These are phyloP conservation scores for Nicotiana rustica DNA, from an alignment of 305 asterid species.

Conservation along the genomic window DNA sequence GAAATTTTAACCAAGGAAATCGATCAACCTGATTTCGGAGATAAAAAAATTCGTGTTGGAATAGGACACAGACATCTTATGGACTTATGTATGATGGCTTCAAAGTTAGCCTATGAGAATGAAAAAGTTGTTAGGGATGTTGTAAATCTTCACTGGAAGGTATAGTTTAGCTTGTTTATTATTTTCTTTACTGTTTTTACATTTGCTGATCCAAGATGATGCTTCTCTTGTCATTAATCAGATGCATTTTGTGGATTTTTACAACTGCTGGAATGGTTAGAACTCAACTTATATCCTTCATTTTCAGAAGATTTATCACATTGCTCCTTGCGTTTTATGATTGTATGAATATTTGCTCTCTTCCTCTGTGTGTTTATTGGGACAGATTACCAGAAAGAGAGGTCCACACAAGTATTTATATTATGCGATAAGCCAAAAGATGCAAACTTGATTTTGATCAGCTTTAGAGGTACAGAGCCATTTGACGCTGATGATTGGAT, in stretches of 20 bases:
- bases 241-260: conserved; percentile 96
- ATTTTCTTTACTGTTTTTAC: background rate
- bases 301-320: background rate
- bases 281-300: background rate
- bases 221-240: conserved; percentile 38
- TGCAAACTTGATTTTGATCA: conserved; percentile 76
- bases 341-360: background rate
- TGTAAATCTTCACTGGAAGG: conserved; percentile 87
- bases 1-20: conserved; percentile 35
- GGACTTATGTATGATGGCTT: conserved; percentile 87
- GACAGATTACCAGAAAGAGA: conserved; percentile 76
- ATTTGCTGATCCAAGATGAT: background rate
- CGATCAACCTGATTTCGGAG: conserved; percentile 35
- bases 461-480: conserved; percentile 95
- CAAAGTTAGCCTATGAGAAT: conserved; percentile 88
- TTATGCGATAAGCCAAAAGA: conserved; percentile 76
- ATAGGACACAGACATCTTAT: conserved; percentile 61
- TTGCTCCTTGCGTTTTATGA: background rate
- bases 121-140: conserved; percentile 68
- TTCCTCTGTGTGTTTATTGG: background rate
- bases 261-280: conserved; percentile 97
- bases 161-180: conserved; percentile 29
- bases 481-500: conserved; percentile 94
- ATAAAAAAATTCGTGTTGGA: conserved; percentile 43
- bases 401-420: conserved; percentile 85